phyloP scores from a whole-genome alignment of 257 asterid genomes.

The Handroanthus guayacan region DNA sequence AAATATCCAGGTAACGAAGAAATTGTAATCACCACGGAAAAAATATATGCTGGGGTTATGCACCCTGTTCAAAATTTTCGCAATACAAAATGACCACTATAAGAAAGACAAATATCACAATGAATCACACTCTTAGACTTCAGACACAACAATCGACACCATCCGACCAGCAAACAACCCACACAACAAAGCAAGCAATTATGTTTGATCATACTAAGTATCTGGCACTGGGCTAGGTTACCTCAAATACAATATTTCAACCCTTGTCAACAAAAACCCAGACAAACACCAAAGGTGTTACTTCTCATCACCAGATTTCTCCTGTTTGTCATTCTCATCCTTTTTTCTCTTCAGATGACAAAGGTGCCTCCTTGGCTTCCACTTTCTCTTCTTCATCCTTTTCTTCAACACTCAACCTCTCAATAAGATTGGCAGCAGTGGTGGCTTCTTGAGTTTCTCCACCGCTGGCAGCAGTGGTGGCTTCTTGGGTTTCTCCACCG shows the following conservation, averaged over 20 bases:
- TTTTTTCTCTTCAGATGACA: constrained; percentile 47
- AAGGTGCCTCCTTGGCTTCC: constrained; percentile 50
- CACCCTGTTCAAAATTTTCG: constrained; percentile 34
- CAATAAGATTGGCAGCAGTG: constrained; percentile 69
- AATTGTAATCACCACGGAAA: neutral
- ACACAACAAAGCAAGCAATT: constrained; percentile 32
- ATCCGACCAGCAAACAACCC: constrained; percentile 38
- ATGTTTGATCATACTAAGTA: constrained; percentile 21
- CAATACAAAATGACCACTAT: constrained; percentile 29
- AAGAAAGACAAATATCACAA: constrained; percentile 20
- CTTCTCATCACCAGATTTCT: constrained; percentile 45
- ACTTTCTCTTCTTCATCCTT: constrained; percentile 57
- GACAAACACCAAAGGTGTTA: constrained; percentile 37
- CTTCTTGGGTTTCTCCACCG: constrained; percentile 58
- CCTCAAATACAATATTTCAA: constrained; percentile 28
- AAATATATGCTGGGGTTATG: constrained; percentile 27
- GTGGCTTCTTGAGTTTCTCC: constrained; percentile 58
- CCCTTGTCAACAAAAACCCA: constrained; percentile 37
- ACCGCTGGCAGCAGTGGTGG: neutral
- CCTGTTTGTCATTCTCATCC: constrained; percentile 45
- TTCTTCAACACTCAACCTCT: constrained; percentile 64
- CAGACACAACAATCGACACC: constrained; percentile 42
- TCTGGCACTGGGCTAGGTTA: constrained; percentile 25
- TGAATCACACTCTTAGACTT: constrained; percentile 33
- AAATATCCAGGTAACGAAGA: neutral